Percentiles rank a stretch among this genome's conserved stretches.
Conservation (phyloP, 345 rosid genomes). For the Salix suchowensis region DNA sequence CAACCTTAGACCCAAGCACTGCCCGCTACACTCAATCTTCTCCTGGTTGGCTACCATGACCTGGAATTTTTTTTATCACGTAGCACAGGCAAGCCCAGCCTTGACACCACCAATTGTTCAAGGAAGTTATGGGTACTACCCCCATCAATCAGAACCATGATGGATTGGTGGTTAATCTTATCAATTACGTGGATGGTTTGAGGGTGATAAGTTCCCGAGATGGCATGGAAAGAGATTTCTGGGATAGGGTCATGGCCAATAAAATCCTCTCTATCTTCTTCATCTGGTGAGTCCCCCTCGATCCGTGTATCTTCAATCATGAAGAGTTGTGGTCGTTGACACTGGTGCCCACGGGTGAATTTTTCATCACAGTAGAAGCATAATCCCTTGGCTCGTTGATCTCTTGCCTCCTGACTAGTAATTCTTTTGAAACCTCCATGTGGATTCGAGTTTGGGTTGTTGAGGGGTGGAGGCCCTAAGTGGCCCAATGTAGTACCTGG, state of each 20-base stretch:
- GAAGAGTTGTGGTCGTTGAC: neutral
- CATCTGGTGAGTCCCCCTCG: neutral
- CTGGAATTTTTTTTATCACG: neutral
- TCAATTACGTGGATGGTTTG: too few relatives aligned
- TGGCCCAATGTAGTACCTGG: too few relatives aligned
- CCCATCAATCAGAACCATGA: too few relatives aligned
- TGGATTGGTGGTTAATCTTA: too few relatives aligned
- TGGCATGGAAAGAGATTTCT: neutral
- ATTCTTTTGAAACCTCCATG: too few relatives aligned
- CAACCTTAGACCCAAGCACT: neutral
- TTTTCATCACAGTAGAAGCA: too few relatives aligned
- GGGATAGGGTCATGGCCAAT: neutral
- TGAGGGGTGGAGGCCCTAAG: too few relatives aligned
- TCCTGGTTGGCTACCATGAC: neutral
- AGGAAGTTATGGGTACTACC: too few relatives aligned
- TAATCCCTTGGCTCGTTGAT: too few relatives aligned
- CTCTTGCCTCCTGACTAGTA: too few relatives aligned
- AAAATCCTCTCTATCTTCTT: neutral
- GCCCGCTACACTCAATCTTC: neutral
- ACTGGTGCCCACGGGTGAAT: neutral
- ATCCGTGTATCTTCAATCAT: neutral
- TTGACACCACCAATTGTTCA: neutral
- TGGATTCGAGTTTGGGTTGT: too few relatives aligned
- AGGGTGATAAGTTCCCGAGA: neutral
- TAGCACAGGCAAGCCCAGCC: neutral